Evolutionary conservation across 2,329 filamentous ascomycete species (phyloP), one percentile per base, ranked within the genome.

Genomic region (Xylaria sp.): DNA sequence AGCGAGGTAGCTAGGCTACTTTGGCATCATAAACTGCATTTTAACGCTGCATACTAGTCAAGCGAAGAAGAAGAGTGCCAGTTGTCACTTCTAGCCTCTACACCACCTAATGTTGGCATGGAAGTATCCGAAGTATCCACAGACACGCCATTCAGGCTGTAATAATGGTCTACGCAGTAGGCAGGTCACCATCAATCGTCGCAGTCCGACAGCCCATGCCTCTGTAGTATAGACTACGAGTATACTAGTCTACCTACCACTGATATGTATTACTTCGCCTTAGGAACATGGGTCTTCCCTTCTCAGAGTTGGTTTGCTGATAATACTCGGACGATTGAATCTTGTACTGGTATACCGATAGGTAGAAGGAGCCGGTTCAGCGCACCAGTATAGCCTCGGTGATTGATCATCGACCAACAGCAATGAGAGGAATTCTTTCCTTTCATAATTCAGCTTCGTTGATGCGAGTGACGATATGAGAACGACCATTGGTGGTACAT

Each of bases 91-190:
- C 6, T 42, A 45, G 29, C 25, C 29, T 44, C 44, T 57, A 15
- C 9, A 53, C 7, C 9, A 53, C 15, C 9, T 17, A 29, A 45
- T 36, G 53, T 20, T 47, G 44, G 45, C 42, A 49, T 63, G 61
- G 61, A 61, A 62, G 59, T 58, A 66, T 62, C 63, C 54, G 62
- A 68, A 20, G 27, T 68, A 60, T 45, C 61, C 62, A 68, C 66
- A 59, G 51, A 36, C 68, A 63, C 63, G 54, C 64, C 58, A 63
- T 44, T 44, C 36, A 44, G 29, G 44, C 53, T 63, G 63, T 61
- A 67, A 57, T 47, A 29, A 62, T 65, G 55, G 67, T 65, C 61
- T 66, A n/a, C n/a, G n/a, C n/a, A n/a, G n/a, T n/a, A n/a, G n/a
- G n/a, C n/a, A 54, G 60, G 49, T 63, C 60, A 53, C 25, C 31